phyloP scores from a whole-genome alignment of 208 protist genomes.

The Acanthamoeba royreba region DNA sequence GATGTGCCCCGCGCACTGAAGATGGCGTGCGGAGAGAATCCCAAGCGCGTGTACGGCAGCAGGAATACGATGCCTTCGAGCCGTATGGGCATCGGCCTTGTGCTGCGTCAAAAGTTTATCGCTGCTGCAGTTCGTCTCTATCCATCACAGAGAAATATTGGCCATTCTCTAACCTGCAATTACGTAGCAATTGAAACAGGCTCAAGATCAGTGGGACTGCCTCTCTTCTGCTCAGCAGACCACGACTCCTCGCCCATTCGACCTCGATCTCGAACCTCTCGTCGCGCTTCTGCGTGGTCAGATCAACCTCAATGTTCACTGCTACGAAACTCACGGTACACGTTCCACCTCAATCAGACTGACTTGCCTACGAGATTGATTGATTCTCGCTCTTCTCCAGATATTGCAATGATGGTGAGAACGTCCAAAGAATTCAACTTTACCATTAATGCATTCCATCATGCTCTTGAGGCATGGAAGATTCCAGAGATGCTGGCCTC shows the following conservation, averaged over 20 bases:
- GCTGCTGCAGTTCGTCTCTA: neutral
- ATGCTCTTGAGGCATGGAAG: slow-evolving; percentile 64
- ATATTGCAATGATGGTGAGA: slow-evolving; percentile 63
- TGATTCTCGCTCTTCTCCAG: no score
- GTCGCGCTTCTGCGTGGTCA: slow-evolving; percentile 39
- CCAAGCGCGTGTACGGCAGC: slow-evolving; percentile 58
- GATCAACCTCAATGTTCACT: slow-evolving; percentile 56
- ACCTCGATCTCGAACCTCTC: slow-evolving; percentile 43
- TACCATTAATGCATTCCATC: slow-evolving; percentile 60
- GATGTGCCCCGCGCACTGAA: slow-evolving; percentile 45
- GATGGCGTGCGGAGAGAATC: slow-evolving; percentile 72
- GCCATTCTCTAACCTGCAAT: neutral
- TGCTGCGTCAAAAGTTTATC: slow-evolving; percentile 31
- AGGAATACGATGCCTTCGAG: neutral
- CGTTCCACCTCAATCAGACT: neutral
- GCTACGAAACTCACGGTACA: slow-evolving; percentile 48
- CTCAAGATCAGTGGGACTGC: slow-evolving; percentile 19
- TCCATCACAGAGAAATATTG: no score
- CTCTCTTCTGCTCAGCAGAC: neutral
- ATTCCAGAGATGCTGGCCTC: slow-evolving; percentile 44
- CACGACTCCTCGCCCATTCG: neutral
- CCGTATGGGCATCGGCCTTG: slow-evolving; percentile 47
- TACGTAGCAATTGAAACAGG: neutral
- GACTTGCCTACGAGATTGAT: neutral
- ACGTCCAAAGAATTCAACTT: slow-evolving; percentile 56